Evolutionary conservation across 176 grass and related monocot genomes (phyloP).

Genomic region (Musa troglodytarum): DNA sequence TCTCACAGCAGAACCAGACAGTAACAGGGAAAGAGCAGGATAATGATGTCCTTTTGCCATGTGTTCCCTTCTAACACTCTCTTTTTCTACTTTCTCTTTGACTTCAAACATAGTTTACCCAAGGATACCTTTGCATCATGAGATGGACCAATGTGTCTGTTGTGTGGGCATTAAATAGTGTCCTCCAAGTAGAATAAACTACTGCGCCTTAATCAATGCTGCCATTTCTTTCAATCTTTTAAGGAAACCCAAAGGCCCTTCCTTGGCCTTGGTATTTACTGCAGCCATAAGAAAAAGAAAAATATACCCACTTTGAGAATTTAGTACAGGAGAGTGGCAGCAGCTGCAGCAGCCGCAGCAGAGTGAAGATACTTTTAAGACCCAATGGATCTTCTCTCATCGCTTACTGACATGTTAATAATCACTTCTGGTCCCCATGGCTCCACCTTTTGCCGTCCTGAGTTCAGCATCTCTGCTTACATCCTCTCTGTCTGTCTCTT

Average conservation of each 20-base stretch:
- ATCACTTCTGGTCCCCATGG: conserved; percentile 17
- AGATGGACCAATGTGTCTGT: conserved; percentile 7
- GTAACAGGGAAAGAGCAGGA: background rate
- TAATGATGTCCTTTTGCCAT: background rate
- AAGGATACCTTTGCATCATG: conserved; percentile 28
- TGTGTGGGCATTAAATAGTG: conserved; percentile 1
- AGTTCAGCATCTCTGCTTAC: conserved; percentile 24
- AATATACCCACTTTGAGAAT: conserved; percentile 37
- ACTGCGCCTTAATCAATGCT: conserved; percentile 15
- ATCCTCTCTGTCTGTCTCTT: conserved; percentile 32
- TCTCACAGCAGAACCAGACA: no score
- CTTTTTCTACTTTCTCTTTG: background rate
- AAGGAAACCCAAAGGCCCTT: conserved; percentile 15
- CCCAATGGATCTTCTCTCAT: conserved; percentile 7
- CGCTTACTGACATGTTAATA: conserved; percentile 10
- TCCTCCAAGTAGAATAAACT: conserved; percentile 18
- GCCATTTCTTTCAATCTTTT: background rate
- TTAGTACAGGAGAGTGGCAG: conserved; percentile 22
- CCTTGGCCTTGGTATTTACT: conserved; percentile 26
- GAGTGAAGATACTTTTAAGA: conserved; percentile 36
- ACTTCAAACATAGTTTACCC: conserved; percentile 15
- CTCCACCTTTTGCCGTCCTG: conserved; percentile 21
- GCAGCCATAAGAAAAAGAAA: conserved; percentile 26
- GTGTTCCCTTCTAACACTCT: background rate
- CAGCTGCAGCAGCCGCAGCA: conserved; percentile 21